Percentiles rank a stretch among this genome's conserved stretches.
These are phyloP conservation scores for Rhazya stricta DNA, from an alignment of 257 asterid genomes.

Conservation along the genomic window DNA sequence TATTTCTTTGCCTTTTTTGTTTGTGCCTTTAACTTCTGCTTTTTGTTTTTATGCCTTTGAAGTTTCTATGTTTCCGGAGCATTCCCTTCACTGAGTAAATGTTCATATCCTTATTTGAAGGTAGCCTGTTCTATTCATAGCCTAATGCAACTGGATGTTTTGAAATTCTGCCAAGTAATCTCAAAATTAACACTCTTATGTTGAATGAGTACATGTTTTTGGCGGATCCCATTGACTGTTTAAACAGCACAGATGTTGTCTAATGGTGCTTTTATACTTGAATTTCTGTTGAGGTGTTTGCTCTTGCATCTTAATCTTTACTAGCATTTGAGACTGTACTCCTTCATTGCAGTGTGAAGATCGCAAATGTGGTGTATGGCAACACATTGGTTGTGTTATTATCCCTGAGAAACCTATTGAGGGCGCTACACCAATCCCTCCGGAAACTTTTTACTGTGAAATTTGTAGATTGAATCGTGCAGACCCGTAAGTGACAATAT, in stretches of 20 bases:
- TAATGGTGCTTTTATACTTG: background rate
- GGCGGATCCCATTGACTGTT: background rate
- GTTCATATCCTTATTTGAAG: background rate
- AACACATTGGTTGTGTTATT: constrained; percentile 84
- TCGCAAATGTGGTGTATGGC: constrained; percentile 81
- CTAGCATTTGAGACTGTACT: constrained; percentile 17
- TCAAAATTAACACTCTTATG: background rate
- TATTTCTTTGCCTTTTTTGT: too few relatives aligned
- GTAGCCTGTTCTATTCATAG: background rate
- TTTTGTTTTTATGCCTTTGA: background rate
- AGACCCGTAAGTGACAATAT: constrained; percentile 79
- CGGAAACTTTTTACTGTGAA: constrained; percentile 84
- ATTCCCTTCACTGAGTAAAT: background rate
- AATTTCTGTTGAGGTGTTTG: background rate
- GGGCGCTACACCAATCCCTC: constrained; percentile 56
- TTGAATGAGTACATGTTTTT: background rate
- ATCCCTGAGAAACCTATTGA: constrained; percentile 84
- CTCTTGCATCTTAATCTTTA: constrained; percentile 2
- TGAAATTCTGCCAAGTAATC: background rate
- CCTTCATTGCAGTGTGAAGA: constrained; percentile 85
- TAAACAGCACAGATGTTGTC: background rate
- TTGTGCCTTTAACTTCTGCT: background rate
- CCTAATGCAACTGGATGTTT: background rate
- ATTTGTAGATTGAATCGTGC: constrained; percentile 83
- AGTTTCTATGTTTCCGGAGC: background rate